Evolutionary conservation across 2,329 filamentous ascomycete genomes (phyloP), one percentile per base, ranked within the genome.

Genomic region (Trichoderma brevicompactum): DNA sequence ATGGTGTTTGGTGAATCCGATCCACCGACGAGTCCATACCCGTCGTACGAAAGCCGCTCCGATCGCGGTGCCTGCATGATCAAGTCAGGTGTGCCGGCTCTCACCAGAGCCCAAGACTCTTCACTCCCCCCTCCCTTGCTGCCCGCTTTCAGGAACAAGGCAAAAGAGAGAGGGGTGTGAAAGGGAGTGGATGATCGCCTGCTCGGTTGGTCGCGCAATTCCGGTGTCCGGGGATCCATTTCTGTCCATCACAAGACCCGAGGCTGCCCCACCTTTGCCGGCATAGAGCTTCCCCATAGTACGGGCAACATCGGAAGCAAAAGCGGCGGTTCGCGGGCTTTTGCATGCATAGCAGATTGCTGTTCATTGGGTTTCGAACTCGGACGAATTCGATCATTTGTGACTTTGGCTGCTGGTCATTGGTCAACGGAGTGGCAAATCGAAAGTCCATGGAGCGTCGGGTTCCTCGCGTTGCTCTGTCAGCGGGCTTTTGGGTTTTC

Each of bases 1-100:
- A 23, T 52, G 36, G 46, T 52, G 46, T 52, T 44, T 54, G 49
- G 48, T 63, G 49, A 44, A 28, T 46, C 48, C 49, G 59, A 63
- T 54, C 49, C 48, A 36, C 59, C 49, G 59, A 63, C 2, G 17
- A 44, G 40, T 36, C 49, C n/a, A 34, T 36, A 23, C 59, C 23
- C 36, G 36, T 2, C 23, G 28, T 49, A 6, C 34, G 40, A 38
- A 44, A 19, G 17, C 48, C 48, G 43, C 62, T 65, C 62, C 53
- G 53, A 59, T 65, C 46, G 53, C 44, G 62, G 62, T 65, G 62
- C 62, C 53, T 65, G 62, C 53, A 59, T 65, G 62, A 65, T 52
- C 54, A 44, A 13, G 62, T 65, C 62, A 65, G 40, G 40, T 54
- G 60, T 54, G 44, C 46, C 52, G 59, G 40, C 40, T 19, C 23